phyloP scores from a whole-genome alignment of 306 rosid genomes.

The Cucurbita argyrosperma region DNA sequence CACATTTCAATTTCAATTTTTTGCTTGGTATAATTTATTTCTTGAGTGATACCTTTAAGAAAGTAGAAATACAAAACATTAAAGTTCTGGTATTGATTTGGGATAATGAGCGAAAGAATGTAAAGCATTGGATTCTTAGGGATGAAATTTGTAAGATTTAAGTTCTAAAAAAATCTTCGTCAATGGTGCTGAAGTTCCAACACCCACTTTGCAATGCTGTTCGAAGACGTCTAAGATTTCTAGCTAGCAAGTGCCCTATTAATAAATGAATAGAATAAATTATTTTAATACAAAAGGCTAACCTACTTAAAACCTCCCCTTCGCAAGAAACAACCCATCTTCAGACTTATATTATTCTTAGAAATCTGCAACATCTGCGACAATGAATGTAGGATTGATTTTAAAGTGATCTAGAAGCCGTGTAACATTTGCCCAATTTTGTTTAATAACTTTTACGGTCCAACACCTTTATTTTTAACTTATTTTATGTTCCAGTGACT shows the following conservation, averaged over 20 bases:
- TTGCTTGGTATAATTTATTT: background rate
- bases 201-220: background rate
- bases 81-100: too few species aligned
- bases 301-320: background rate
- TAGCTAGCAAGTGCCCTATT: background rate
- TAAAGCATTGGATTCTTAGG: background rate
- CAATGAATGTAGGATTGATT: background rate
- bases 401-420: background rate
- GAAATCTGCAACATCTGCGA: background rate
- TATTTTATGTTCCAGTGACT: background rate
- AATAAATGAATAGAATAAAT: background rate
- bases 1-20: background rate
- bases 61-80: background rate
- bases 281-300: background rate
- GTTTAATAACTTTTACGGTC: background rate
- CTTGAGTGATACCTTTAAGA: background rate
- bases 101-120: background rate
- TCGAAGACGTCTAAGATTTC: background rate
- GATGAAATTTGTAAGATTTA: background rate
- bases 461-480: background rate
- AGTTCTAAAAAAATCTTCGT: background rate
- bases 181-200: background rate
- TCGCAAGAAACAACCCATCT: background rate
- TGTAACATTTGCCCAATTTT: background rate
- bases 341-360: background rate